Conservation (phyloP, 2,329 filamentous ascomycete species). For the Ophiocordyceps robertsii region DNA sequence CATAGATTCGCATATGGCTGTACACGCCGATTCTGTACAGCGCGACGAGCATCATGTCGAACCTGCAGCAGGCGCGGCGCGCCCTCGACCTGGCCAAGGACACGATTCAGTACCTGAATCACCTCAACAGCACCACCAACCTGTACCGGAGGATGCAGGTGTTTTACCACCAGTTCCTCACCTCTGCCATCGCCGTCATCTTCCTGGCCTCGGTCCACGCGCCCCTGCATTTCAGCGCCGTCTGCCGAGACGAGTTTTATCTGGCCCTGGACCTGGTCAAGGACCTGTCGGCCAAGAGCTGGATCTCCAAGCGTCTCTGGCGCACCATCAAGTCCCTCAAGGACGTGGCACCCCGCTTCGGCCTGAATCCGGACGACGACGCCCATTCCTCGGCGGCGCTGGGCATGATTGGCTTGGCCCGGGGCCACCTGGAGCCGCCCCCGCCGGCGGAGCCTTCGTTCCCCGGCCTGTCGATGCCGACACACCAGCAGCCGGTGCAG, state of each 20-base stretch:
- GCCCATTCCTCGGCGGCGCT: conserved; percentile 37
- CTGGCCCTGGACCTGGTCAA: conserved; percentile 63
- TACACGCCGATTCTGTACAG: conserved; percentile 81
- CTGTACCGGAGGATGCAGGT: conserved; percentile 60
- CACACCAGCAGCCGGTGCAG: conserved; percentile 9
- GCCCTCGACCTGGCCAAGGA: conserved; percentile 66
- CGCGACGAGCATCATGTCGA: conserved; percentile 66
- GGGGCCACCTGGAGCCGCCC: conserved; percentile 18
- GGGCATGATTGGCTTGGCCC: conserved; percentile 42
- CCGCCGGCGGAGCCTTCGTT: conserved; percentile 12
- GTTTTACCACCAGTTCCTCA: conserved; percentile 71
- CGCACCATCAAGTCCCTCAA: conserved; percentile 57
- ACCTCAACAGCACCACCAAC: conserved; percentile 58
- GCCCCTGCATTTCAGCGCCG: conserved; percentile 53
- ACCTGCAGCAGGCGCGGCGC: conserved; percentile 58
- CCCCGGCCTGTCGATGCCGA: conserved; percentile 14
- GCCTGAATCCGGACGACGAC: conserved; percentile 36
- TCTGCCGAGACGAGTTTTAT: conserved; percentile 65
- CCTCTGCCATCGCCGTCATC: conserved; percentile 59
- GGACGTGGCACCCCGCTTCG: conserved; percentile 57
- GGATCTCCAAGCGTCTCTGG: conserved; percentile 62
- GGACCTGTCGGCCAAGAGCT: conserved; percentile 57
- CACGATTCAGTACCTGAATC: conserved; percentile 57
- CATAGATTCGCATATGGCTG: conserved; percentile 65
- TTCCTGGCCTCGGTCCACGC: conserved; percentile 68